Evolutionary conservation across 2,329 filamentous ascomycete species (phyloP).

Genomic region (Acephala macrosclerotiorum): DNA sequence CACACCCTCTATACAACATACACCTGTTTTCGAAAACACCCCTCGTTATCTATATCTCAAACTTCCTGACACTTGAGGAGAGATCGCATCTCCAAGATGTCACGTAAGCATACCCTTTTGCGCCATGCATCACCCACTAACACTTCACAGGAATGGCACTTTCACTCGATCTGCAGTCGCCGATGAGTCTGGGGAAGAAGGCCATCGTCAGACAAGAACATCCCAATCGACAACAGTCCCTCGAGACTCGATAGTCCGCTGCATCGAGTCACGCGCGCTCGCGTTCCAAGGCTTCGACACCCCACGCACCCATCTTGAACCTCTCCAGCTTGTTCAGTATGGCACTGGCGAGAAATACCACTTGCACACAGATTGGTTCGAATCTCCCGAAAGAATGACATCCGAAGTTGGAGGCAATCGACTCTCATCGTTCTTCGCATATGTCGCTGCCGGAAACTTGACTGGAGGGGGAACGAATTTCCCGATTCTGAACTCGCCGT

Average conservation of each 20-base stretch:
- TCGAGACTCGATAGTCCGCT: constrained; percentile 56
- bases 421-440: constrained; percentile 65
- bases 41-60: constrained; percentile 62
- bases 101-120: constrained; percentile 50
- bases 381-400: constrained; percentile 14
- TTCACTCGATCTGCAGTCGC: constrained; percentile 56
- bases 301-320: constrained; percentile 61
- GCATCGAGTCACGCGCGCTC: constrained; percentile 62
- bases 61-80: constrained; percentile 56
- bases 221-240: constrained; percentile 55
- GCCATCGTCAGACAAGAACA: constrained; percentile 54
- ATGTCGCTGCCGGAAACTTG: constrained; percentile 54
- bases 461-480: constrained; percentile 66
- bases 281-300: constrained; percentile 63
- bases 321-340: constrained; percentile 65
- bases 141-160: constrained; percentile 26
- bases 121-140: constrained; percentile 6
- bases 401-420: constrained; percentile 33
- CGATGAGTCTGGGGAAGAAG: constrained; percentile 51
- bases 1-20: constrained; percentile 37
- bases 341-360: constrained; percentile 62
- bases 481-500: constrained; percentile 50
- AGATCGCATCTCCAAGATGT: constrained; percentile 56
- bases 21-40: constrained; percentile 60
- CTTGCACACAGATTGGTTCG: constrained; percentile 64